phyloP scores from a whole-genome alignment of 805 yeast species.

The Citeromyces nyonsensis region DNA sequence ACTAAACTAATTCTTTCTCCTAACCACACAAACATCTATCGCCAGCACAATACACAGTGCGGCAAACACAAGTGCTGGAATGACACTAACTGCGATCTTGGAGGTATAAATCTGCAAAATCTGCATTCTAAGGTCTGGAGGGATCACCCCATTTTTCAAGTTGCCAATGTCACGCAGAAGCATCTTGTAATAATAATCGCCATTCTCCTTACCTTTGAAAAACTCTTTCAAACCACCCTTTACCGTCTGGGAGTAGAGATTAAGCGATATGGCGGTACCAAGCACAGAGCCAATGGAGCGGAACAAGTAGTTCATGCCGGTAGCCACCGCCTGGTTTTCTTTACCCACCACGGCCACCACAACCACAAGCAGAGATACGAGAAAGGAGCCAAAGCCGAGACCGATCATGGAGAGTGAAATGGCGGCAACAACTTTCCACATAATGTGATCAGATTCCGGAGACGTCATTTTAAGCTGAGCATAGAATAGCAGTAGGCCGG shows the following conservation, averaged over 20 bases:
- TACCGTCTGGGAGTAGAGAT: background rate
- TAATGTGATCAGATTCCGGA: constrained; percentile 5
- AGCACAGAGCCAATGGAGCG: constrained; percentile 30
- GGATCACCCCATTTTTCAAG: too few species aligned
- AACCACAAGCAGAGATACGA: constrained; percentile 21
- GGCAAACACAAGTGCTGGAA: too few species aligned
- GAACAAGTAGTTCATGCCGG: constrained; percentile 32
- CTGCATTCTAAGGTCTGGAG: too few species aligned
- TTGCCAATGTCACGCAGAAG: too few species aligned
- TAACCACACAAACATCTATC: too few species aligned
- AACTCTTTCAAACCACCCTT: background rate
- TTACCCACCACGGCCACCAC: constrained; percentile 27
- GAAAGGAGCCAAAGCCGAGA: constrained; percentile 22
- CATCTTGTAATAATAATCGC: too few species aligned
- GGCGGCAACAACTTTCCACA: constrained; percentile 9
- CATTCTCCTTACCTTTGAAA: too few species aligned
- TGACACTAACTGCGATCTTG: too few species aligned
- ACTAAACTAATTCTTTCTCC: too few species aligned
- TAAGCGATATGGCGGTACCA: constrained; percentile 21
- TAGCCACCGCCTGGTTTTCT: constrained; percentile 28
- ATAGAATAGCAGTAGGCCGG: background rate
- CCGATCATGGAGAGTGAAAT: constrained; percentile 17
- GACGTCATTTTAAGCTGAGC: background rate
- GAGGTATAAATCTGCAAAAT: too few species aligned
- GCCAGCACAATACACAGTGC: too few species aligned